Conservation (phyloP, 139 green algal genomes). For the Trebouxia sp. region DNA sequence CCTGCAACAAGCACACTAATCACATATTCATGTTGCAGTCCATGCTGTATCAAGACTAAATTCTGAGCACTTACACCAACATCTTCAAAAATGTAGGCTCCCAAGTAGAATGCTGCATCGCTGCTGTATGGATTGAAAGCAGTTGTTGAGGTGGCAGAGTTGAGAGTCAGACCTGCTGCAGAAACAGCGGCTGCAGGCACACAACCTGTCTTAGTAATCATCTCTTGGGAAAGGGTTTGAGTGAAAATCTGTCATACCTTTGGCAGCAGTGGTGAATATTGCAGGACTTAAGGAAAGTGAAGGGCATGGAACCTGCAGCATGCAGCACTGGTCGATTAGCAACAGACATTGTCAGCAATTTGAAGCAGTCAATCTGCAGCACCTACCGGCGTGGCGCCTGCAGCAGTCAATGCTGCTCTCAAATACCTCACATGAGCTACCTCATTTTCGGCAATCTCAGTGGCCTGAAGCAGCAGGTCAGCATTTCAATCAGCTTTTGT, state of each 20-base stretch:
- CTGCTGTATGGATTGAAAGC: background rate
- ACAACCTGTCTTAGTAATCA: too few relatives aligned
- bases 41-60: background rate
- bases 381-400: background rate
- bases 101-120: background rate
- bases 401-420: background rate
- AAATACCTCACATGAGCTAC: background rate
- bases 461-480: too few relatives aligned
- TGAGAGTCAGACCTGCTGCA: background rate
- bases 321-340: too few relatives aligned
- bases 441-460: too few relatives aligned
- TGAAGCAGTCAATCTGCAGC: too few relatives aligned
- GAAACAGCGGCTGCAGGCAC: background rate
- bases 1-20: background rate
- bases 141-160: background rate
- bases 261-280: background rate
- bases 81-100: slow-evolving; percentile 2
- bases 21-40: background rate
- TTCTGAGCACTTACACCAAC: background rate
- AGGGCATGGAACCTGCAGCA: too few relatives aligned
- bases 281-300: background rate
- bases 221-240: too few relatives aligned
- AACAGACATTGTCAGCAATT: too few relatives aligned
- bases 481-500: too few relatives aligned
- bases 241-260: too few relatives aligned